Conservation (phyloP, 2,329 filamentous ascomycete genomes). For the Exophiala xenobiotica region DNA sequence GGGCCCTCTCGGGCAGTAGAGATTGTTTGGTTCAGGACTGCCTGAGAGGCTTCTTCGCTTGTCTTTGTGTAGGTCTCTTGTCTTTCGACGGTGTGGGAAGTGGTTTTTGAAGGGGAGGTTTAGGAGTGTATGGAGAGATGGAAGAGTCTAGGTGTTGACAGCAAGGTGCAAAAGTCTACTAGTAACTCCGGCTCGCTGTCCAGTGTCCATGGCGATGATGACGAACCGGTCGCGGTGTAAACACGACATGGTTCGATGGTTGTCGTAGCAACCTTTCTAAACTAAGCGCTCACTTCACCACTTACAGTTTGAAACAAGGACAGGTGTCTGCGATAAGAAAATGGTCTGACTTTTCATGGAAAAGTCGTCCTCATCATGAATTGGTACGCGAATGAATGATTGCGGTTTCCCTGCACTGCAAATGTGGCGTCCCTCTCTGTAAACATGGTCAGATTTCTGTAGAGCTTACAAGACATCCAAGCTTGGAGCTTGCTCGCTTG, state of each 20-base stretch:
- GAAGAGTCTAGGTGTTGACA: conserved; percentile 12
- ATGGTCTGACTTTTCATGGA: too few species aligned
- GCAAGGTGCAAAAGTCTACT: conserved; percentile 7
- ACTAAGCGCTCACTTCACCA: not conserved
- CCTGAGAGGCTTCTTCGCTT: conserved; percentile 29
- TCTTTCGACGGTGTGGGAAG: conserved; percentile 1
- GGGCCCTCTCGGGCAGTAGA: conserved; percentile 29
- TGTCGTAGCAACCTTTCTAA: not conserved
- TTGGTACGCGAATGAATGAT: too few species aligned
- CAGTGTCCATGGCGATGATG: not conserved
- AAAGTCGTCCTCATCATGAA: too few species aligned
- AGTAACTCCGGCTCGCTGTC: not conserved
- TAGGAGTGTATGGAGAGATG: conserved; percentile 4
- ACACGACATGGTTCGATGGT: not conserved
- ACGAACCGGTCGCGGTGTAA: not conserved
- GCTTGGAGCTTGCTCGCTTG: too few species aligned
- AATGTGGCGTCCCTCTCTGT: too few species aligned
- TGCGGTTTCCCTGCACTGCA: too few species aligned
- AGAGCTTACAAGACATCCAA: too few species aligned
- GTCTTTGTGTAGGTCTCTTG: conserved; percentile 17
- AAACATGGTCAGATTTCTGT: too few species aligned
- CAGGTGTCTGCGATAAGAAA: not conserved
- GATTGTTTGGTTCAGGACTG: conserved; percentile 17
- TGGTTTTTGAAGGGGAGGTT: conserved; percentile 3
- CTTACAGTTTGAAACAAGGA: not conserved